phyloP scores from a whole-genome alignment of 129 eudicot genomes.

The Silybum marianum region DNA sequence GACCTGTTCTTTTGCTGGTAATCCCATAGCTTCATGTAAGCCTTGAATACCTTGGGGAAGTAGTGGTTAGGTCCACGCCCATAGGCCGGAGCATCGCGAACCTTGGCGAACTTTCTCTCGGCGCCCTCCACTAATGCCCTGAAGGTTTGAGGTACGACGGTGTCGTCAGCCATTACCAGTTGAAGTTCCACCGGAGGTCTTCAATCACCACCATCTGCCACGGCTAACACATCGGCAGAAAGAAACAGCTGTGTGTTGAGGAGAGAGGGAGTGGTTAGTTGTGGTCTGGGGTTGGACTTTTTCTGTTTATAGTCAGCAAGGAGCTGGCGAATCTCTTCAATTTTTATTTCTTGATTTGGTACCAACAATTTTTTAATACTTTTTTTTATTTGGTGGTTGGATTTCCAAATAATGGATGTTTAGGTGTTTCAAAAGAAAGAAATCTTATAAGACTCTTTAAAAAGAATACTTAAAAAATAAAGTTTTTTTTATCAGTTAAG shows the following conservation, averaged over 20 bases:
- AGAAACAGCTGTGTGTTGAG: conserved; percentile 4
- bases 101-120: conserved; percentile 76
- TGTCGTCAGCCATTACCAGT: conserved; percentile 40
- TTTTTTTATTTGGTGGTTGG: background rate
- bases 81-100: conserved; percentile 69
- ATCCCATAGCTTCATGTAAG: conserved; percentile 86
- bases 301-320: conserved; percentile 19
- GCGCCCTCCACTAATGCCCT: conserved; percentile 63
- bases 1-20: conserved; percentile 77
- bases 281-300: conserved; percentile 35
- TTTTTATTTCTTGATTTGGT: background rate
- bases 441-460: no score
- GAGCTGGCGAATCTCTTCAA: conserved; percentile 32
- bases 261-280: background rate
- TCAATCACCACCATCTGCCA: conserved; percentile 13
- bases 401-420: background rate
- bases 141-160: conserved; percentile 58
- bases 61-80: conserved; percentile 56
- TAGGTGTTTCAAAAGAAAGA: no score
- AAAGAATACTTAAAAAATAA: no score
- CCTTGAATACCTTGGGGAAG: conserved; percentile 80
- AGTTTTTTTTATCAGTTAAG: no score
- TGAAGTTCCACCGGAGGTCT: background rate
- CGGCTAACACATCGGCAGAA: conserved; percentile 22
- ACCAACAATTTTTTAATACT: background rate